Conservation (phyloP, 2,329 filamentous ascomycete species). For the Zasmidium angulare region DNA sequence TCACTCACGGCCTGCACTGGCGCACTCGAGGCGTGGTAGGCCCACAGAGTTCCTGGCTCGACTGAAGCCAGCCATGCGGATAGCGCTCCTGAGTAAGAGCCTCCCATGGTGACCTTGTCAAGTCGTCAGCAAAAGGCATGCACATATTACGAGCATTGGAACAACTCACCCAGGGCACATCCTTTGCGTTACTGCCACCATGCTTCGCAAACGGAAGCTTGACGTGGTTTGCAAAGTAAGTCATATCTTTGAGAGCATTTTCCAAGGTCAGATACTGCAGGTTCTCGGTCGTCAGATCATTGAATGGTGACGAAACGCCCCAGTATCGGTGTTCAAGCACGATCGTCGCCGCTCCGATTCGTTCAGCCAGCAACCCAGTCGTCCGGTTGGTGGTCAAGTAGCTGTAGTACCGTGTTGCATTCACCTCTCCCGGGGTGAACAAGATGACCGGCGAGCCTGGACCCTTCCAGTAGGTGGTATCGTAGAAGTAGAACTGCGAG, state of each 20-base stretch:
- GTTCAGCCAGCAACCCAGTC: constrained; percentile 53
- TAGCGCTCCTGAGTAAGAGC: constrained; percentile 58
- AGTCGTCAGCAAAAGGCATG: too few relatives aligned
- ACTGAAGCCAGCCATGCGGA: constrained; percentile 56
- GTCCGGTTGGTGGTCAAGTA: constrained; percentile 54
- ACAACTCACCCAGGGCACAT: constrained; percentile 60
- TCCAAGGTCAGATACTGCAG: constrained; percentile 56
- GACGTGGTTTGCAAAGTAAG: constrained; percentile 55
- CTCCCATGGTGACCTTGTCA: constrained; percentile 53
- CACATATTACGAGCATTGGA: too few relatives aligned
- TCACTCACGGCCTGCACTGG: constrained; percentile 57
- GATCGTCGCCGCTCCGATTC: constrained; percentile 55
- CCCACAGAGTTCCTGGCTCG: constrained; percentile 59
- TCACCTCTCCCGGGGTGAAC: constrained; percentile 50
- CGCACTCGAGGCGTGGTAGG: constrained; percentile 58
- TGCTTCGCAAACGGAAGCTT: constrained; percentile 55
- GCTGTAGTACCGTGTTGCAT: constrained; percentile 47
- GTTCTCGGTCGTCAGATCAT: constrained; percentile 52
- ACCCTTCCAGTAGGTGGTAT: constrained; percentile 53
- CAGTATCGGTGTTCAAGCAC: constrained; percentile 61
- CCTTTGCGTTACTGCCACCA: constrained; percentile 49
- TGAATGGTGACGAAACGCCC: constrained; percentile 56
- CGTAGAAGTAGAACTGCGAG: constrained; percentile 56
- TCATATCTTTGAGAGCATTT: constrained; percentile 55
- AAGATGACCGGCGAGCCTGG: constrained; percentile 52